Evolutionary conservation across 345 rosid genomes (phyloP), one percentile per base, ranked within the genome.

Genomic region (Lepidium didymum): DNA sequence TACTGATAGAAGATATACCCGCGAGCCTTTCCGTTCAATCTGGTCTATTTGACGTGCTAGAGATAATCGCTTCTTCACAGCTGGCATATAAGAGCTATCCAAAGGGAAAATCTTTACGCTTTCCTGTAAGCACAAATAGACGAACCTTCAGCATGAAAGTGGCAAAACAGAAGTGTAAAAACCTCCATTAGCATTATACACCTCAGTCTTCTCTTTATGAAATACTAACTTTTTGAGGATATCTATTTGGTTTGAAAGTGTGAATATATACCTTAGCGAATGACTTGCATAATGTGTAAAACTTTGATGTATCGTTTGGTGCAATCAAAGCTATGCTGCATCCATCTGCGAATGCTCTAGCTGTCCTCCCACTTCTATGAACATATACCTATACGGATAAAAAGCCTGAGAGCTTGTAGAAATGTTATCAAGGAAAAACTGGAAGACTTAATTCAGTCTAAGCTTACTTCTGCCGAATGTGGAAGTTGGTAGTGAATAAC

Each of bases 401-500:
- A 1, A 36, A 59, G 18, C 55, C 43, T 65, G 42, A 53, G 47
- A 45, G 13, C 65, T 44, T 19, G 74, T 18, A 67, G 13, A 69
- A n/a, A 27, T 13, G 18, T 25, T 43, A 57, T 41, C 44, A 62
- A 52, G 27, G 27, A 2, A 46, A 64, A 71, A 64, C 18, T 7
- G 15, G 7, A 57, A 68, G 64, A 42, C 40, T 53, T 59, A 6
- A 67, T 53, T 43, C 40, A 55, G 19, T 57, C 33, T 71, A 55
- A 33, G 60, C 78, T 69, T 80, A 94, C 97, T 75, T 87, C 96
- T 23, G 99, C 93, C 10, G 97, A 84, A 86, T 91, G 97, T 31
- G 99, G 99, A 75, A 94, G 99, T 77, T 94, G 97, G 80, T 91
- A 94, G 81, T 89, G 97, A 79, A 94, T 76, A 66, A 94, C 84